Conservation (phyloP, 2,329 filamentous ascomycete genomes). For the Alternaria ethzedia region DNA sequence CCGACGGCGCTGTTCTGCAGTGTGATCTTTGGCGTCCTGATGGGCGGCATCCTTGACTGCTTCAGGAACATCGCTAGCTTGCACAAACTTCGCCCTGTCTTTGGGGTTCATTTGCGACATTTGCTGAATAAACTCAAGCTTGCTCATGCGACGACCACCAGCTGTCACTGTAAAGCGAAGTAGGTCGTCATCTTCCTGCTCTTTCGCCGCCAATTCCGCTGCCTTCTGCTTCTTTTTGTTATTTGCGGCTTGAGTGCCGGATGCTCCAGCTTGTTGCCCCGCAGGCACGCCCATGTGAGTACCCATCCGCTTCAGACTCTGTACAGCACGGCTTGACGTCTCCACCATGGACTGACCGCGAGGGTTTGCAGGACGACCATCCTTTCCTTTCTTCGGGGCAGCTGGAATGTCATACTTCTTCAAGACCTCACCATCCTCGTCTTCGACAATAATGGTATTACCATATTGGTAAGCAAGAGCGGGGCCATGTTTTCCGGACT, state of each 20-base stretch:
- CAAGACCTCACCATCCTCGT: constrained; percentile 84
- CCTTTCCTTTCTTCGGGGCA: constrained; percentile 47
- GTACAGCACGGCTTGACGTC: constrained; percentile 47
- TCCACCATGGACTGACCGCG: constrained; percentile 42
- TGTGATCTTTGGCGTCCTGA: constrained; percentile 49
- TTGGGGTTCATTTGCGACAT: constrained; percentile 75
- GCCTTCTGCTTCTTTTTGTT: constrained; percentile 33
- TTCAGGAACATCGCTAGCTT: constrained; percentile 56
- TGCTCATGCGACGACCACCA: constrained; percentile 76
- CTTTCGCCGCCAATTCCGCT: constrained; percentile 33
- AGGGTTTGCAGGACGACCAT: constrained; percentile 31
- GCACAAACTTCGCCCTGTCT: constrained; percentile 60
- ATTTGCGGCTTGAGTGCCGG: constrained; percentile 19
- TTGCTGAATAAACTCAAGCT: constrained; percentile 78
- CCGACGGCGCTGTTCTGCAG: constrained; percentile 35
- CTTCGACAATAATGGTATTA: constrained; percentile 88
- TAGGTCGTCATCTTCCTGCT: constrained; percentile 71
- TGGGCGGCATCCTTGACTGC: constrained; percentile 55
- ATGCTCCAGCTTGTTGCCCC: constrained; percentile 30
- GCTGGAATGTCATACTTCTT: constrained; percentile 80
- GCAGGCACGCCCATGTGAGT: constrained; percentile 56
- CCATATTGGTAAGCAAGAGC: constrained; percentile 87
- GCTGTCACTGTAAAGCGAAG: constrained; percentile 79
- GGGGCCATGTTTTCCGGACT: constrained; percentile 63
- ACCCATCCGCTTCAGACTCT: constrained; percentile 60